Percentiles rank a stretch among this genome's conserved stretches.
These are phyloP conservation scores for Eucalyptus leucophloia DNA, from an alignment of 345 rosid genomes.

Conservation along the genomic window DNA sequence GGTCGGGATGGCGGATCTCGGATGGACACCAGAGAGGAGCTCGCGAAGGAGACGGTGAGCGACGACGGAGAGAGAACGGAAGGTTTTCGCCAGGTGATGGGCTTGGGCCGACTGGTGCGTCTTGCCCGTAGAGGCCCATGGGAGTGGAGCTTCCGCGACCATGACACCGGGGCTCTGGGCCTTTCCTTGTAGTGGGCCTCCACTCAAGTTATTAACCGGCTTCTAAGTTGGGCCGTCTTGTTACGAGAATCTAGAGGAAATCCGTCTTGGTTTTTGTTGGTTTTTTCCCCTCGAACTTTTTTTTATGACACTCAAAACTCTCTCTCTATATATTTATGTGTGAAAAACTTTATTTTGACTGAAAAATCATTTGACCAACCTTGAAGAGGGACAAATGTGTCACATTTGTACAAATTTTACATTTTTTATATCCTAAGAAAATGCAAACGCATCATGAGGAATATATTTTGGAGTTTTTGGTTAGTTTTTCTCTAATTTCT, in stretches of 20 bases:
- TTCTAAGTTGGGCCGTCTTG: not conserved
- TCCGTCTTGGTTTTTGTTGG: too few species aligned
- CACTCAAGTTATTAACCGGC: not conserved
- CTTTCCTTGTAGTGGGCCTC: not conserved
- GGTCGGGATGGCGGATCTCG: not conserved
- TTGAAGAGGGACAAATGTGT: not conserved
- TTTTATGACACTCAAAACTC: too few species aligned
- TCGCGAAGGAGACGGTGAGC: not conserved
- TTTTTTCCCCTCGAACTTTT: too few species aligned
- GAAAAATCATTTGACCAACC: not conserved
- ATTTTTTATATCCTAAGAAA: too few species aligned
- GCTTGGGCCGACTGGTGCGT: not conserved
- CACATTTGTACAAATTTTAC: too few species aligned
- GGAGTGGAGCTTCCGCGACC: not conserved
- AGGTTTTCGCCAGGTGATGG: not conserved
- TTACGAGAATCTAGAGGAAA: not conserved
- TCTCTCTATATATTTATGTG: too few species aligned
- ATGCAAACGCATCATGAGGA: too few species aligned
- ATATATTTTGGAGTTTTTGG: not conserved
- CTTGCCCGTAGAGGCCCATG: not conserved
- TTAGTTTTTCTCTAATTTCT: not conserved
- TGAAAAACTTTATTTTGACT: too few species aligned
- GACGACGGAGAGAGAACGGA: not conserved
- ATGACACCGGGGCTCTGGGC: not conserved
- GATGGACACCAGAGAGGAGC: not conserved